phyloP scores from a whole-genome alignment of 441 rosid species.

The Geranium incanum region DNA sequence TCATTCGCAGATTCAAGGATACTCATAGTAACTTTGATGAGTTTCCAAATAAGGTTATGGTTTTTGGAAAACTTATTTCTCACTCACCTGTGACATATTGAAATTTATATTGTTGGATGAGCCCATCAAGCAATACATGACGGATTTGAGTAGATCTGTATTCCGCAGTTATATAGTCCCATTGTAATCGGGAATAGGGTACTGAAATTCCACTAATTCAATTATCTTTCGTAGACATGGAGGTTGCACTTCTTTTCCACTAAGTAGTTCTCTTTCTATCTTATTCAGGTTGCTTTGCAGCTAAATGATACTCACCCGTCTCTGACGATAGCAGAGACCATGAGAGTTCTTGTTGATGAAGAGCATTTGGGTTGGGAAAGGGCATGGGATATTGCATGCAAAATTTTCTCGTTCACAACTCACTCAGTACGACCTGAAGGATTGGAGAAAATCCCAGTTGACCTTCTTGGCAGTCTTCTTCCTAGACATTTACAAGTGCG shows the following conservation, averaged over 20 bases:
- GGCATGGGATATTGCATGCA: slow-evolving; percentile 40
- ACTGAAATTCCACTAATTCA: neutral
- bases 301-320: slow-evolving; percentile 58
- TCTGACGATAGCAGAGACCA: slow-evolving; percentile 43
- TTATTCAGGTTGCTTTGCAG: slow-evolving; percentile 46
- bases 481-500: slow-evolving; percentile 53
- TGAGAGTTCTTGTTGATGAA: slow-evolving; percentile 48
- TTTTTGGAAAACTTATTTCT: neutral
- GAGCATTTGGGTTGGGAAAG: slow-evolving; percentile 37
- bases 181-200: neutral
- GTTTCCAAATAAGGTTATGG: slow-evolving; percentile 42
- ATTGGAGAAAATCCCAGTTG: slow-evolving; percentile 46
- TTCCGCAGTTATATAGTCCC: neutral
- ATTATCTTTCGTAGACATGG: slow-evolving; percentile 5
- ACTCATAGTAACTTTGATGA: slow-evolving; percentile 36
- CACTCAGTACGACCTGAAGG: slow-evolving; percentile 44
- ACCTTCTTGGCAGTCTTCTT: slow-evolving; percentile 40
- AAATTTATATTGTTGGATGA: neutral
- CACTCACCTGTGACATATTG: neutral
- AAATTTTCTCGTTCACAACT: slow-evolving; percentile 44
- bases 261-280: slow-evolving; percentile 11
- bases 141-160: neutral
- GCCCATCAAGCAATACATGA: neutral
- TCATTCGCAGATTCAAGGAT: slow-evolving; percentile 48
- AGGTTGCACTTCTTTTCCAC: slow-evolving; percentile 8